phyloP scores from a whole-genome alignment of 192 early-diverging fungal species.

The Entomortierella parvispora region DNA sequence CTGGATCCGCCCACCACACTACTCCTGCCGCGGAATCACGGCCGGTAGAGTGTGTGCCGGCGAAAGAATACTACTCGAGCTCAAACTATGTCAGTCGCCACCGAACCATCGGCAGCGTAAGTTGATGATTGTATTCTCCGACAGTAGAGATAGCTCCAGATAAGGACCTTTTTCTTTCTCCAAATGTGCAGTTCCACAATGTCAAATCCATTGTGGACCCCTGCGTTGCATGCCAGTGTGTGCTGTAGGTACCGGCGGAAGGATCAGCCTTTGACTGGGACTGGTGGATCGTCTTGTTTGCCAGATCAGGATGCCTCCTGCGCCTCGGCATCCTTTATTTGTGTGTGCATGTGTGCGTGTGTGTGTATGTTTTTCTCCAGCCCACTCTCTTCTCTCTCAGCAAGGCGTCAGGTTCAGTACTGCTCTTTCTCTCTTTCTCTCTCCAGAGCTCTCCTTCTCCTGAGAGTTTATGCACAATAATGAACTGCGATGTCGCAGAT shows the following conservation, averaged over 20 bases:
- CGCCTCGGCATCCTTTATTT: neutral
- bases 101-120: slow-evolving; percentile 39
- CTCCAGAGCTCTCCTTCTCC: too few species aligned
- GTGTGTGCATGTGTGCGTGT: neutral
- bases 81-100: slow-evolving; percentile 41
- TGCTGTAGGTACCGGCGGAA: too few species aligned
- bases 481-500: too few species aligned
- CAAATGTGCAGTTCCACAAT: too few species aligned
- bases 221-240: too few species aligned
- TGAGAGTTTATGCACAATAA: too few species aligned
- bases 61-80: slow-evolving; percentile 42
- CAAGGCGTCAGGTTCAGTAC: neutral
- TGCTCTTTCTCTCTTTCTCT: too few species aligned
- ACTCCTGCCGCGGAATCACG: neutral
- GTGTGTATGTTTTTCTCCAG: neutral
- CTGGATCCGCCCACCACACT: neutral
- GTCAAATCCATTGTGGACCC: too few species aligned
- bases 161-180: too few species aligned
- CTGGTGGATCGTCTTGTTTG: neutral
- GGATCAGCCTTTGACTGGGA: neutral
- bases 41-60: slow-evolving; percentile 4
- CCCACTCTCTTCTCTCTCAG: neutral
- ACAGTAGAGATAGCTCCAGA: too few species aligned
- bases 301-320: neutral
- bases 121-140: slow-evolving; percentile 2